Evolutionary conservation across 208 protist species (phyloP), one percentile per base, ranked within the genome.

Genomic region (Crithidia sp.): DNA sequence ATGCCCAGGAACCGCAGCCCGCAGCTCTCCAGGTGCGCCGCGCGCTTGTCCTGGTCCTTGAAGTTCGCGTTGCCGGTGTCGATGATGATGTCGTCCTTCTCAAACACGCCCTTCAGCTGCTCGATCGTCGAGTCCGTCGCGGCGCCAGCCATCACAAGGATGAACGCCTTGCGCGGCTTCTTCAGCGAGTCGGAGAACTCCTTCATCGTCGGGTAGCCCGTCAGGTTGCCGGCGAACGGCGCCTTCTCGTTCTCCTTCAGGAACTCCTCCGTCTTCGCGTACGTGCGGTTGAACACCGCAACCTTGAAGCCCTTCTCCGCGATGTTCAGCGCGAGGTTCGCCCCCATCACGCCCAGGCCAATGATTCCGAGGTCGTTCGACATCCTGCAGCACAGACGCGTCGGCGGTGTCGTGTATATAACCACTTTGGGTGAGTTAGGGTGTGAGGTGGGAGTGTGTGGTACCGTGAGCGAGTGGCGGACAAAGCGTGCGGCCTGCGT

Each of bases 251-350:
- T 74, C 67, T 78, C 81, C 74, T 94, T 84, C 8, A 98, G 90
- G 74, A 98, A 98, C 14, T 87, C 85, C 39, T 96, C 77, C 47
- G 95, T 89, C 77, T 97, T 97, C 49, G 74, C 40, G 63, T 79
- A 82, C 8, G 96, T 97, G 77, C 98, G 91, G 80, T 99, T 99
- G 81, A 91, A 98, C 14, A 98, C 91, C 10, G 95, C 88, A 12
- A 98, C 94, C 4, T 88, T 77, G 70, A 99, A 99, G 45, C 97
- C 97, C 67, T 99, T 91, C 71, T 98, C 91, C 19, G 96, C 97
- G 79, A 99, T 98, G 88, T 99, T 99, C 41, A 99, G 89, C 12
- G 98, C 97, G 39, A 99, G 81, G 86, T 99, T 99, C 76, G 98
- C 88, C 69, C 99, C 99, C 99, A 99, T 99, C 19, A 99, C 98